Evolutionary conservation across 495 filamentous ascomycete species (phyloP).

Genomic region (Talaromyces stipitatus): DNA sequence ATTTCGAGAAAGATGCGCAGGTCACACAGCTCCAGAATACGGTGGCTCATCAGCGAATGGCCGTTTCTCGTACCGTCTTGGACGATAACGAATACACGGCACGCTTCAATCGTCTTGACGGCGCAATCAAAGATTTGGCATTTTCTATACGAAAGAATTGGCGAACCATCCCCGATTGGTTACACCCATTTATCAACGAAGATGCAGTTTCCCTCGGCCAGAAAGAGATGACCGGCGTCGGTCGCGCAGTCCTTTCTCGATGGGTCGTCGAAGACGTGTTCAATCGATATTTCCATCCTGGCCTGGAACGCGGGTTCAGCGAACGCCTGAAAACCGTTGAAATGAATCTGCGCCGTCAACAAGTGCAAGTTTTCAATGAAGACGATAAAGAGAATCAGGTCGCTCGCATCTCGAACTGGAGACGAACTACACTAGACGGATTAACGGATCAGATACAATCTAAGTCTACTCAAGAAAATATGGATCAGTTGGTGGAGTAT

Average conservation of each 20-base stretch:
- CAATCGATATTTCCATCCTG: conserved; percentile 85
- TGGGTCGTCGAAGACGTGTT: conserved; percentile 93
- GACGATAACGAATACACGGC: conserved; percentile 93
- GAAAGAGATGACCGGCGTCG: conserved; percentile 94
- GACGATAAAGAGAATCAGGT: conserved; percentile 88
- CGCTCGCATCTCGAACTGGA: conserved; percentile 85
- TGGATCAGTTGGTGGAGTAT: conserved; percentile 55
- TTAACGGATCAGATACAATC: conserved; percentile 63
- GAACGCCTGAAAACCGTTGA: conserved; percentile 78
- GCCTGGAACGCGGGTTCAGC: conserved; percentile 67
- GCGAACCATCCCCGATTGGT: conserved; percentile 71
- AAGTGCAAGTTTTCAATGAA: conserved; percentile 59
- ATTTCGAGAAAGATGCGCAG: conserved; percentile 91
- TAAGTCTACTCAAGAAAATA: conserved; percentile 53
- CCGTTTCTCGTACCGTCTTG: conserved; percentile 87
- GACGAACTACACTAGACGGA: conserved; percentile 89
- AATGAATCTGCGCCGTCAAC: conserved; percentile 70
- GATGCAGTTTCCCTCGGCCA: conserved; percentile 76
- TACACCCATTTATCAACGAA: conserved; percentile 67
- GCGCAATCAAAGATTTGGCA: conserved; percentile 87
- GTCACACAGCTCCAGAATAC: conserved; percentile 95
- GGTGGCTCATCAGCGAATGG: conserved; percentile 88
- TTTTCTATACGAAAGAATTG: conserved; percentile 95
- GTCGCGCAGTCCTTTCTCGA: conserved; percentile 79
- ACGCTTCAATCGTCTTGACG: conserved; percentile 86